Conservation (phyloP, 2,329 filamentous ascomycete species). For the Moelleriella libera region DNA sequence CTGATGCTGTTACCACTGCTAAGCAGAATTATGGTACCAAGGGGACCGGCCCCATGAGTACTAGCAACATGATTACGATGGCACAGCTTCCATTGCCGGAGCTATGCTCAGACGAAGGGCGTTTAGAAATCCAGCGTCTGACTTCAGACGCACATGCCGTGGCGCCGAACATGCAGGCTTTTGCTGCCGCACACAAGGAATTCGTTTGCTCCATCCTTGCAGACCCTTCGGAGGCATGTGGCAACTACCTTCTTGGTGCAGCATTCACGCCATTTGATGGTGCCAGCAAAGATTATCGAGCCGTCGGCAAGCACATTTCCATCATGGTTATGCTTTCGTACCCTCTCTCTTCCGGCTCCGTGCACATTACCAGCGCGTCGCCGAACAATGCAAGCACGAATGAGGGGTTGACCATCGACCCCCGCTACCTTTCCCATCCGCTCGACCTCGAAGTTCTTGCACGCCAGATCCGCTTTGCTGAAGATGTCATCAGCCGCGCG, state of each 20-base stretch:
- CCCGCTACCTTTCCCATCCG: slow-evolving; percentile 38
- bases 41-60: slow-evolving; percentile 17
- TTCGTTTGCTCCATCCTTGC: slow-evolving; percentile 12
- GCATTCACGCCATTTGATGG: slow-evolving; percentile 8
- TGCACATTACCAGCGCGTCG: slow-evolving; percentile 37
- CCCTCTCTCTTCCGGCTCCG: slow-evolving; percentile 43
- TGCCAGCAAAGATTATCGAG: slow-evolving; percentile 13
- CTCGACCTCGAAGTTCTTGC: slow-evolving; percentile 40
- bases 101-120: slow-evolving; percentile 7
- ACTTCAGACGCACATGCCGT: slow-evolving; percentile 9
- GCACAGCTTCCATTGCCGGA: slow-evolving; percentile 20
- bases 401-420: slow-evolving; percentile 26
- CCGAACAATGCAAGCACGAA: slow-evolving; percentile 23
- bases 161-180: slow-evolving; percentile 10
- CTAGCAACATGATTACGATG: slow-evolving; percentile 20
- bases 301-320: slow-evolving; percentile 36
- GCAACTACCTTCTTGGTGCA: slow-evolving; percentile 1
- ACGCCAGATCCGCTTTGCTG: slow-evolving; percentile 27
- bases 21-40: slow-evolving; percentile 20
- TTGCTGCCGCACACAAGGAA: slow-evolving; percentile 17
- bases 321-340: slow-evolving; percentile 43
- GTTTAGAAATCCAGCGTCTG: slow-evolving; percentile 7
- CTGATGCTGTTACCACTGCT: slow-evolving; percentile 14
- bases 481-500: slow-evolving; percentile 3
- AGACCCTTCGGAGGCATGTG: not conserved